A percentile compares a stretch with the other conserved stretches of the same genome.
Evolutionary conservation across 78 protist genomes (phyloP).

Genomic region (Dictyostelium capitatum): DNA sequence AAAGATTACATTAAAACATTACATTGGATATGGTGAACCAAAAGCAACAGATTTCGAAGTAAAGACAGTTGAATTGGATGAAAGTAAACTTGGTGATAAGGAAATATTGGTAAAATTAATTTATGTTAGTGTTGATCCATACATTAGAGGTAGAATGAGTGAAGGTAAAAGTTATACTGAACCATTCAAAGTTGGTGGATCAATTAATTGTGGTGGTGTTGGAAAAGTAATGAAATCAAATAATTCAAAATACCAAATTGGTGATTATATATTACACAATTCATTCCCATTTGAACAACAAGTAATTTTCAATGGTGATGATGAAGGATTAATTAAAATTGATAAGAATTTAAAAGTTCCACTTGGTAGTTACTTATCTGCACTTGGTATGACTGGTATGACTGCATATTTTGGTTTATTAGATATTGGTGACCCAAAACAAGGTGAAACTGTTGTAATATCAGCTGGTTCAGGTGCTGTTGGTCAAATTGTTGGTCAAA

Average conservation of each 20-base stretch:
- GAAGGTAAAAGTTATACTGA: slow-evolving; percentile 1
- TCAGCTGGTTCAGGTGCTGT: slow-evolving; percentile 85
- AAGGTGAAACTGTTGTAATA: slow-evolving; percentile 79
- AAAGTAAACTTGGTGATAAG: neutral
- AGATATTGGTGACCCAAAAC: slow-evolving; percentile 78
- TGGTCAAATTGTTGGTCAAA: slow-evolving; percentile 51
- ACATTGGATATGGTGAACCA: neutral
- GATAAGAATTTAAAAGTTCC: neutral
- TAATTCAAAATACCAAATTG: neutral
- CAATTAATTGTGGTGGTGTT: slow-evolving; percentile 25
- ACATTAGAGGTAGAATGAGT: slow-evolving; percentile 44
- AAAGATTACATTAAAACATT: neutral
- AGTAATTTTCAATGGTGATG: slow-evolving; percentile 8
- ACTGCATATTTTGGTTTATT: slow-evolving; percentile 67
- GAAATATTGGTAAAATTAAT: neutral
- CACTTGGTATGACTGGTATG: slow-evolving; percentile 81
- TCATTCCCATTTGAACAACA: slow-evolving; percentile 12
- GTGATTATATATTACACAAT: slow-evolving; percentile 1
- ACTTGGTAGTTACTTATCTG: neutral
- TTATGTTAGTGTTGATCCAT: neutral
- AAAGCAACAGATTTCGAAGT: neutral
- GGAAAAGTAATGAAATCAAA: slow-evolving; percentile 14
- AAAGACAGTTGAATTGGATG: neutral
- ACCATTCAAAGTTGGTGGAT: neutral
- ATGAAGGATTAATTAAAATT: neutral